Evolutionary conservation across 306 rosid genomes (phyloP).

Genomic region (Arachis stenosperma): DNA sequence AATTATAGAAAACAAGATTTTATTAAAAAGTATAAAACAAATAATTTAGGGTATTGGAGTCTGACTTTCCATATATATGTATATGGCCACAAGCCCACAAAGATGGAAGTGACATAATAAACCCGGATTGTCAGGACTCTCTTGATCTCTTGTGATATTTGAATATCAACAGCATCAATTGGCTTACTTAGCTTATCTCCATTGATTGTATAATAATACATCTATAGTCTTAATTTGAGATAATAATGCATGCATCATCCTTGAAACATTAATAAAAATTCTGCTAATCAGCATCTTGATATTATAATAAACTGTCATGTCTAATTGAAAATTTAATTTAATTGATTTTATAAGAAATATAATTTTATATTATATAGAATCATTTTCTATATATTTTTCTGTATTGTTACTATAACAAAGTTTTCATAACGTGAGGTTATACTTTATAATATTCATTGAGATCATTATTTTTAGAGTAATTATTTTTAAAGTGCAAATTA

Average conservation of each 20-base stretch:
- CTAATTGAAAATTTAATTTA: neutral
- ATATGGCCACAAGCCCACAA: neutral
- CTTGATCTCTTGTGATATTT: neutral
- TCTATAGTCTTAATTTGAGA: neutral
- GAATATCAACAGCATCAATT: neutral
- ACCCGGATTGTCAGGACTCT: constrained; percentile 33
- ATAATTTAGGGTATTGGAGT: neutral
- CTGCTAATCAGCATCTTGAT: neutral
- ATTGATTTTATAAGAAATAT: no score
- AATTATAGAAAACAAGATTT: constrained; percentile 1
- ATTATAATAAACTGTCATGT: constrained; percentile 30
- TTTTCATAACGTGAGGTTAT: no score
- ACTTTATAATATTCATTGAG: no score
- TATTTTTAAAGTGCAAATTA: no score
- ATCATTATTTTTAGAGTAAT: no score
- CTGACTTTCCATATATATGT: neutral
- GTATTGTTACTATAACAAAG: no score
- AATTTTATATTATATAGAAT: no score
- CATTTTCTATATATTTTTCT: no score
- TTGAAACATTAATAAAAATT: constrained; percentile 17
- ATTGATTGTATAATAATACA: neutral
- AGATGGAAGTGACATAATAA: neutral
- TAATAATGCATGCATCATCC: constrained; percentile 31
- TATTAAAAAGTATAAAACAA: neutral
- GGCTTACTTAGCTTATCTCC: constrained; percentile 39